Evolutionary conservation across 2,329 filamentous ascomycete genomes (phyloP), one percentile per base, ranked within the genome.

Genomic region (Dissoconium aciculare): DNA sequence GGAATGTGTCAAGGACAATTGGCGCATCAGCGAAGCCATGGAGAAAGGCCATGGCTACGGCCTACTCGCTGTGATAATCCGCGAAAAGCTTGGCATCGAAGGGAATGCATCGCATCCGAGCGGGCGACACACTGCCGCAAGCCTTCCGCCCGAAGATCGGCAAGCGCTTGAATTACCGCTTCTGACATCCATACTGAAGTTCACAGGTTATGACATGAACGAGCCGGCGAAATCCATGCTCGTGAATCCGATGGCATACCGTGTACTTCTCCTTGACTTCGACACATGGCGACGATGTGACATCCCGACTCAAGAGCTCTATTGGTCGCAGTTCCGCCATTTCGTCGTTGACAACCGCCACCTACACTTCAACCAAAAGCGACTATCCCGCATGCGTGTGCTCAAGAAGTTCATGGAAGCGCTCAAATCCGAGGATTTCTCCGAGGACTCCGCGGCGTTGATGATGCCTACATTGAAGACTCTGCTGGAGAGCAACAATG

Each of bases 21-120:
- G 91, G 89, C 72, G 89, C 40, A 95, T 95, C 43, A 95, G 89
- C 43, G 91, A 98, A 53, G 85, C 89, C 15, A 94, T 98, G 79
- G 89, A 98, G 54, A 76, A 81, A 46, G 84, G 92, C 36, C 89
- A 91, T 43, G 91, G 87, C 0, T 98, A 94, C 51, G 78, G 81
- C 15, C 80, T 95, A 19, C 60, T 98, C 30, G 79, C 79, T 24
- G 74, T 84, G 54, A 66, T 95, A 11, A 58, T 98, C 14, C 75
- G 83, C 32, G 79, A 81, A 32, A 94, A 93, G 52, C 63, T 93
- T 17, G 78, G 78, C 4, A 49, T 57, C 28, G 59, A 56, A n/a
- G 36, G 35, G 10, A 30, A 41, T 4, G 15, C 39, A 5, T 41
- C 33, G 53, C 50, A 40, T 17, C 31, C 38, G 12, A 28, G 37